Evolutionary conservation across 2,329 filamentous ascomycete species (phyloP), one percentile per base, ranked within the genome.

Genomic region (Pseudopithomyces chartarum): DNA sequence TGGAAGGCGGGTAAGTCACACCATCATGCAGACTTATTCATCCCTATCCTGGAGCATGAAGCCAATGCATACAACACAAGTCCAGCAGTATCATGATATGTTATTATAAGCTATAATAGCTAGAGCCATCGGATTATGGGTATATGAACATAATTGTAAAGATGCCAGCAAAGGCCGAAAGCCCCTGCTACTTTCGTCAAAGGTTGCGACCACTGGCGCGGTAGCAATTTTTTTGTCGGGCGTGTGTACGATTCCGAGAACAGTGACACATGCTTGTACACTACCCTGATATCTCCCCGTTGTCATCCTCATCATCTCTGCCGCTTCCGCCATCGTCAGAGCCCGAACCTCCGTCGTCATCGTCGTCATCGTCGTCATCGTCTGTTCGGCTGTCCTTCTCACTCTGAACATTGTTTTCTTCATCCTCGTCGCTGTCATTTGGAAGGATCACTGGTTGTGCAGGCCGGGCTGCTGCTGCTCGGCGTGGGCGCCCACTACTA

Each of bases 401-500:
- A 20, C 55, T 57, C 34, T 8, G 19, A 8, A 36, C 38, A 3
- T 64, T 57, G 1, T 60, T 62, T 3, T 58, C 59, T 6, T 58
- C 64, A 12, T 68, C 64, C 22, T 66, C 66, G 5, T 66, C 67
- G 2, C 60, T 64, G 22, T 69, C 64, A n/a, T 68, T 62, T 6
- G 61, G 61, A 23, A 70, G 52, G 12, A 68, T 62, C 22, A 67
- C 49, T 32, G 67, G 64, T 48, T 66, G 67, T 22, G 56, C 56
- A 3, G 58, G 58, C 43, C 52, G 63, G 20, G 64, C 62, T 29
- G 63, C 62, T 50, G 69, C 62, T 51, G 69, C 62, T 2, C 72
- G 69, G 48, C 64, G 64, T 5, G 71, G 73, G 7, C 70, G 56
- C 22, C 71, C 68, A 33, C 62, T 63, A 8, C 64, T 68, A 13